Conservation (phyloP, 164 flowering plant species). For the Umbellularia californica region DNA sequence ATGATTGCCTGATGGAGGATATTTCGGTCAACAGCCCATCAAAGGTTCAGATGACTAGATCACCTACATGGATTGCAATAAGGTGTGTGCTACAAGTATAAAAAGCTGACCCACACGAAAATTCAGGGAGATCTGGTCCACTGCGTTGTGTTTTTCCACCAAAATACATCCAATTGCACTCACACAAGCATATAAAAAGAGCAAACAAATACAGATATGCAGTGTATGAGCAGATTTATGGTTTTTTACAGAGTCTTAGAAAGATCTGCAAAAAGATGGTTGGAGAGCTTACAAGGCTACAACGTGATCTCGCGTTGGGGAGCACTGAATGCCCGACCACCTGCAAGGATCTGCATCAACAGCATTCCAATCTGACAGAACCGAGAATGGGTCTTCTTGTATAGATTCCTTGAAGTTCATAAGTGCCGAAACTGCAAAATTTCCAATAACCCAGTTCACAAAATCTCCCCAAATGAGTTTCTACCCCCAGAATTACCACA, state of each 20-base stretch:
- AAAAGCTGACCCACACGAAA: too few relatives aligned
- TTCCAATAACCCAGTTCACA: conserved; percentile 2
- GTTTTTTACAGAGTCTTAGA: not conserved
- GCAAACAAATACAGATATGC: too few relatives aligned
- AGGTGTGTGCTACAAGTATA: too few relatives aligned
- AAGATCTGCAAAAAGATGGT: not conserved
- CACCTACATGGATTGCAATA: too few relatives aligned
- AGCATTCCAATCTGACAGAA: conserved; percentile 63
- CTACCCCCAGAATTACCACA: not conserved
- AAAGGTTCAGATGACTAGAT: too few relatives aligned
- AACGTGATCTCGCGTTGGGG: conserved; percentile 44
- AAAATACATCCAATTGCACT: too few relatives aligned
- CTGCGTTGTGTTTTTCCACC: too few relatives aligned
- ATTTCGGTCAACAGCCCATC: too few relatives aligned
- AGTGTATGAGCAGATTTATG: too few relatives aligned
- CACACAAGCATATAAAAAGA: too few relatives aligned
- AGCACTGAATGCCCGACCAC: conserved; percentile 70
- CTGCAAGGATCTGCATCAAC: conserved; percentile 65
- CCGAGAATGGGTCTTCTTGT: conserved; percentile 64
- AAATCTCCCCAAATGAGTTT: not conserved
- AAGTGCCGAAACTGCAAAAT: conserved; percentile 51
- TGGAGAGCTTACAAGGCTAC: conserved; percentile 55
- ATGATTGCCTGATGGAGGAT: not conserved
- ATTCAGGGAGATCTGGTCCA: too few relatives aligned
- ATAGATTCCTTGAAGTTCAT: conserved; percentile 61